These are phyloP conservation scores for Botrytis cinerea DNA, from an alignment of 2,329 filamentous ascomycete genomes.

Conservation along the genomic window DNA sequence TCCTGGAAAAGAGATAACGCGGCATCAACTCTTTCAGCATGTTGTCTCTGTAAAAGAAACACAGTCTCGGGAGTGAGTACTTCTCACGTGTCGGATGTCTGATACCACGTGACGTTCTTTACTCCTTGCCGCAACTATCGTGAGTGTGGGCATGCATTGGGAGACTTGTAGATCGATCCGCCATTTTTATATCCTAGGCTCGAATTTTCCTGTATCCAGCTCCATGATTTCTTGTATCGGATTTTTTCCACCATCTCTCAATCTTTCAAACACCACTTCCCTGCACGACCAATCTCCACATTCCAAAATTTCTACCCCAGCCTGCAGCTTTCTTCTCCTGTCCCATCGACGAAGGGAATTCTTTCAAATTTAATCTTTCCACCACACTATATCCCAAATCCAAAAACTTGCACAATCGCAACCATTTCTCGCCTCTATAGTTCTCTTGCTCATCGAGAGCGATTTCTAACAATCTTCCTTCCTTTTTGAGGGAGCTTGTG, in stretches of 20 bases:
- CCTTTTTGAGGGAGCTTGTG: neutral
- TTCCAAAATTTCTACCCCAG: conserved; percentile 7
- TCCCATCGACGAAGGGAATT: conserved; percentile 10
- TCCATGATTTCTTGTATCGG: neutral
- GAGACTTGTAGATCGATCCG: neutral
- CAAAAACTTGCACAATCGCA: conserved; percentile 20
- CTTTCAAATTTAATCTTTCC: conserved; percentile 23
- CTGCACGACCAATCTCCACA: conserved; percentile 7
- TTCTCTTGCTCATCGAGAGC: conserved; percentile 15
- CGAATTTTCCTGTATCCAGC: neutral
- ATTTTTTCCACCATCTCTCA: neutral
- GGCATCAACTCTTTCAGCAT: accelerated
- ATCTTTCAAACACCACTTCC: conserved; percentile 11
- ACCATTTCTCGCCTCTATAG: conserved; percentile 22
- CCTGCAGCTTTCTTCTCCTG: neutral
- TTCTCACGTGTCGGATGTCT: neutral
- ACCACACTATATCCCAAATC: conserved; percentile 23
- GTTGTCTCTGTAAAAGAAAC: no score
- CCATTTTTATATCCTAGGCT: no score
- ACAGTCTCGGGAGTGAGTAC: neutral
- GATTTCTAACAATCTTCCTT: conserved; percentile 19
- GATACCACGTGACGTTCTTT: neutral
- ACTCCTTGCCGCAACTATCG: neutral
- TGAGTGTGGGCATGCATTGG: neutral
- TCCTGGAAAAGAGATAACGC: neutral